A percentile compares a stretch with the other conserved stretches of the same genome.
These are phyloP conservation scores for Cyclotella kingstonii DNA, from an alignment of 108 stramenopile genomes.

Conservation along the genomic window DNA sequence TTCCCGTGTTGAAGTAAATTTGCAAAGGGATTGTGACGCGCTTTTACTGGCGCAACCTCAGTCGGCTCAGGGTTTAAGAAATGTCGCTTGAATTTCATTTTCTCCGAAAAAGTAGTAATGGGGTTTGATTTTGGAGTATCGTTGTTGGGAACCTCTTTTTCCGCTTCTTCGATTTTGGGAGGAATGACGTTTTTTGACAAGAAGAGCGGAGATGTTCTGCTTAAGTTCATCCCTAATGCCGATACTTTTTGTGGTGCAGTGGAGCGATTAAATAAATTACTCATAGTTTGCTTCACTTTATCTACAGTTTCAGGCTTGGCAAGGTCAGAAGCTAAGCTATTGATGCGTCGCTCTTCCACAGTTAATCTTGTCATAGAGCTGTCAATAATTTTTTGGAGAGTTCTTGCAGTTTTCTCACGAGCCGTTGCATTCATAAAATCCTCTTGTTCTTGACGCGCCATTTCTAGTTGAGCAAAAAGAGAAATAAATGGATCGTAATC, in stretches of 20 bases:
- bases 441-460: conserved; percentile 52
- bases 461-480: conserved; percentile 77
- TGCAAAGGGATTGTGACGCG: conserved; percentile 9
- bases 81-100: conserved; percentile 18
- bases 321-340: conserved; percentile 40
- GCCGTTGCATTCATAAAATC: conserved; percentile 55
- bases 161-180: not conserved
- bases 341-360: conserved; percentile 43
- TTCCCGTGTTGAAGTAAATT: conserved; percentile 4
- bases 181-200: not conserved
- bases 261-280: conserved; percentile 18
- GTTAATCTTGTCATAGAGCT: conserved; percentile 72
- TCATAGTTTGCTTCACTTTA: conserved; percentile 40
- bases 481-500: conserved; percentile 75
- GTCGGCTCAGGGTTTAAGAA: conserved; percentile 17
- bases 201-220: conserved; percentile 24
- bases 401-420: conserved; percentile 62
- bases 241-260: conserved; percentile 13
- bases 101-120: conserved; percentile 4
- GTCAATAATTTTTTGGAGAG: conserved; percentile 75
- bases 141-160: not conserved
- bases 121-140: conserved; percentile 3
- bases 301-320: conserved; percentile 28
- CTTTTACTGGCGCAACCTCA: no score
- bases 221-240: conserved; percentile 12